These are phyloP conservation scores for Ganoderma boninense DNA, from an alignment of 1,284 basidiomycete genomes.

Conservation along the genomic window DNA sequence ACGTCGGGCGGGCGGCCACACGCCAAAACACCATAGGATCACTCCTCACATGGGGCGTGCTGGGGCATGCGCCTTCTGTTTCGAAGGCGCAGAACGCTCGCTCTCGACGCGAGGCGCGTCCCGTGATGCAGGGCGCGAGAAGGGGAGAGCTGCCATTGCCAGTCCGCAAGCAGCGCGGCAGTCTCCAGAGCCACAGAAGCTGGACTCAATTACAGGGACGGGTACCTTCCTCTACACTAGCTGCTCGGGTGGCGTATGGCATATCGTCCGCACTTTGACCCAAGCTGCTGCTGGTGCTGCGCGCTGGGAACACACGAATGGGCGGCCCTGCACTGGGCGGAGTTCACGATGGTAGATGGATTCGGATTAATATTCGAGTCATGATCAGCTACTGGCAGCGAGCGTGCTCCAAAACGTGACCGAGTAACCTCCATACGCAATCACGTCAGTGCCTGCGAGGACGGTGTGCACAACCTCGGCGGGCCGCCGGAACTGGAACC, in stretches of 20 bases:
- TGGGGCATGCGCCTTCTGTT: conserved; percentile 26
- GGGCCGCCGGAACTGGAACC: conserved; percentile 42
- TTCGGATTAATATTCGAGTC: not conserved
- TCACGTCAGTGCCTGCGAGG: conserved; percentile 49
- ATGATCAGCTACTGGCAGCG: conserved; percentile 15
- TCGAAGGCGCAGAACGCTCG: conserved; percentile 24
- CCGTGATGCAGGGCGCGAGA: conserved; percentile 21
- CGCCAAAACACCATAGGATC: conserved; percentile 29
- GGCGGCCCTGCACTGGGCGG: conserved; percentile 1
- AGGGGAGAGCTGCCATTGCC: not conserved
- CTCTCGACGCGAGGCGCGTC: conserved; percentile 28
- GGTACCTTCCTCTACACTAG: conserved; percentile 3
- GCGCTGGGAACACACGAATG: conserved; percentile 4
- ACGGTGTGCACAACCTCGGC: conserved; percentile 53
- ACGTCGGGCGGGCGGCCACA: conserved; percentile 22
- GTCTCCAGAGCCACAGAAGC: conserved; percentile 14
- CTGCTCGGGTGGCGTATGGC: conserved; percentile 4
- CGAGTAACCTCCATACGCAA: conserved; percentile 49
- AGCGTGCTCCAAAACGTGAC: conserved; percentile 48
- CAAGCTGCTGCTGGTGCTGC: not conserved
- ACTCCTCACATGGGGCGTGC: conserved; percentile 28
- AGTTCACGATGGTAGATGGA: not conserved
- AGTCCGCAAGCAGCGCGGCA: conserved; percentile 12
- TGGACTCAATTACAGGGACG: conserved; percentile 5
- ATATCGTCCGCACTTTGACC: conserved; percentile 17